Conservation (phyloP, 2,329 filamentous ascomycete species). For the Curvularia lunata region DNA sequence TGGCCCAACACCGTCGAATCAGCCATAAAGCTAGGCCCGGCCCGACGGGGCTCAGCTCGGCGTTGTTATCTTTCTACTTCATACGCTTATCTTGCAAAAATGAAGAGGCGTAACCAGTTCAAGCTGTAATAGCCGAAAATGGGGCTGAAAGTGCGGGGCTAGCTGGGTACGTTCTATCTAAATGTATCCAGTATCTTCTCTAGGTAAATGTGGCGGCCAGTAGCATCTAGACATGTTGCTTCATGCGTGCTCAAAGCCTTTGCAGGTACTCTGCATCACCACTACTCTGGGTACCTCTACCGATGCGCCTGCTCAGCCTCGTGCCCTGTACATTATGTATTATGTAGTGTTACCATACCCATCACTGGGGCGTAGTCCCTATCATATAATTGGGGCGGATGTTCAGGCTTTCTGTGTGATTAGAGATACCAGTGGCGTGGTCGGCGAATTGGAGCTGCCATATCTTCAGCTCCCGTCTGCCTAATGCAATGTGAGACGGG, state of each 20-base stretch:
- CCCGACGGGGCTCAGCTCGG: background rate
- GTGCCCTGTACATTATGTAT: background rate
- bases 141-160: conserved; percentile 10
- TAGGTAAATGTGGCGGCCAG: background rate
- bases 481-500: background rate
- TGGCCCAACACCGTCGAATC: background rate
- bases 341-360: conserved; percentile 2
- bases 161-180: background rate
- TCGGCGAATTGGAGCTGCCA: background rate
- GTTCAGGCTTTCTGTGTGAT: background rate
- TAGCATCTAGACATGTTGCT: background rate
- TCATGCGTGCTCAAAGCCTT: conserved; percentile 1
- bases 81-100: conserved; percentile 1
- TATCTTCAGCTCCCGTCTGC: background rate
- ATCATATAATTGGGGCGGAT: background rate
- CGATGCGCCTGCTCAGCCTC: background rate
- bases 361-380: background rate
- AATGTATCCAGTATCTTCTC: conserved; percentile 1
- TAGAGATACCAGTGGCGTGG: background rate
- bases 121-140: conserved; percentile 9
- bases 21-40: background rate
- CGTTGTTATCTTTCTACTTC: background rate
- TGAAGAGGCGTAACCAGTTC: background rate
- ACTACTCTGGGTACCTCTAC: background rate
- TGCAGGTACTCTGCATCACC: background rate